phyloP scores from a whole-genome alignment of 1,284 basidiomycete genomes.

The Trametes pubescens region DNA sequence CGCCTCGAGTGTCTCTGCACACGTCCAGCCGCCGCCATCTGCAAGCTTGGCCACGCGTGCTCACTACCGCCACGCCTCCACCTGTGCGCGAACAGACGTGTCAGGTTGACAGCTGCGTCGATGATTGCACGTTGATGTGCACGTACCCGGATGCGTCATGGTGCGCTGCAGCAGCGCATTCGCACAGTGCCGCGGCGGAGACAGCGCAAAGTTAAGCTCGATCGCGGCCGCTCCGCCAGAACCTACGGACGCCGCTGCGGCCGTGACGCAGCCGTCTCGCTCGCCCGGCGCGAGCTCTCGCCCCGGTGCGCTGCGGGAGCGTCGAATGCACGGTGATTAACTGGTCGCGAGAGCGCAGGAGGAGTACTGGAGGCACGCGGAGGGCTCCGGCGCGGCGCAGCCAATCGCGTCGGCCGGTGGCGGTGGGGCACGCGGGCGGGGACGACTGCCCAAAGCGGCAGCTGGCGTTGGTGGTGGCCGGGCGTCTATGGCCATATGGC shows the following conservation, averaged over 20 bases:
- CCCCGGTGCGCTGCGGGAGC: neutral
- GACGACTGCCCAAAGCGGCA: constrained; percentile 1
- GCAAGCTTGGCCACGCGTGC: neutral
- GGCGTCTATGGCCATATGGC: constrained; percentile 1
- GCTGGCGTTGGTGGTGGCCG: constrained; percentile 10
- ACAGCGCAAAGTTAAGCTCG: constrained; percentile 6
- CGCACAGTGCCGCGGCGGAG: neutral
- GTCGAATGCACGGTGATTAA: constrained; percentile 4
- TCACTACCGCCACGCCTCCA: constrained; percentile 1
- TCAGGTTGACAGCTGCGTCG: constrained; percentile 26
- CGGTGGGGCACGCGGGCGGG: constrained; percentile 9
- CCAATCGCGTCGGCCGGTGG: constrained; percentile 17
- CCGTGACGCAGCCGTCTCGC: neutral
- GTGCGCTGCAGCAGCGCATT: constrained; percentile 13
- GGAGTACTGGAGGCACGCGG: neutral
- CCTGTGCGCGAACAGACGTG: constrained; percentile 11
- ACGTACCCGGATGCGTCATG: too few species aligned
- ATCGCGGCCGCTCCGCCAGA: constrained; percentile 5
- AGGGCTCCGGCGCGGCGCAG: constrained; percentile 1
- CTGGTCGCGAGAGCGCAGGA: neutral
- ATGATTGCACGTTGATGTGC: constrained; percentile 17
- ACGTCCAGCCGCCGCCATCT: constrained; percentile 6
- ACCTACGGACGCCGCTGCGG: neutral
- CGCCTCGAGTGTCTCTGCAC: neutral
- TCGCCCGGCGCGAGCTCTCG: neutral